These are phyloP conservation scores for Talaromyces rugulosus DNA, from an alignment of 2,329 filamentous ascomycete species.

Conservation along the genomic window DNA sequence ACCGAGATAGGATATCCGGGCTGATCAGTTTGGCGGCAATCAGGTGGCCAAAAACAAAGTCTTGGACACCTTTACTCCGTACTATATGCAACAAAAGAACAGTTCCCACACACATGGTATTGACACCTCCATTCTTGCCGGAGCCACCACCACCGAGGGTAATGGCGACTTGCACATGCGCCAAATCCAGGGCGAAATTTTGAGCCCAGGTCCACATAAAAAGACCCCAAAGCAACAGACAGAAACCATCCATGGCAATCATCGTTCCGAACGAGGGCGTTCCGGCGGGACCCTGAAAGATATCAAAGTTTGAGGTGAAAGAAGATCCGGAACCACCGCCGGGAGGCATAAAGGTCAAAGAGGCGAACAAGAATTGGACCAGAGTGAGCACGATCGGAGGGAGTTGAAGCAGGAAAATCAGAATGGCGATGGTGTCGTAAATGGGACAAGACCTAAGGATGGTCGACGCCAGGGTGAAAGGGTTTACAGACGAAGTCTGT, in stretches of 20 bases:
- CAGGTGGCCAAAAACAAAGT: conserved; percentile 46
- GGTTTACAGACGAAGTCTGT: conserved; percentile 55
- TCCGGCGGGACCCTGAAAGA: conserved; percentile 81
- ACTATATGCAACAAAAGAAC: conserved; percentile 44
- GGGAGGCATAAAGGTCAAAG: conserved; percentile 86
- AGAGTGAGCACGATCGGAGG: conserved; percentile 82
- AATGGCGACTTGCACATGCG: conserved; percentile 88
- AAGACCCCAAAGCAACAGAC: conserved; percentile 74
- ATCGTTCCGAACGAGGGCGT: conserved; percentile 84
- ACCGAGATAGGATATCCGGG: conserved; percentile 39
- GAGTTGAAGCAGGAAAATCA: conserved; percentile 91
- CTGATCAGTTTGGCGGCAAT: conserved; percentile 42
- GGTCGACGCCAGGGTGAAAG: conserved; percentile 73
- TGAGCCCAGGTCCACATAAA: conserved; percentile 84
- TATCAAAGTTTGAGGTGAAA: conserved; percentile 77
- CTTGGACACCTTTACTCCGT: conserved; percentile 44
- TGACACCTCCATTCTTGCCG: conserved; percentile 44
- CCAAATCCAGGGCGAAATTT: conserved; percentile 81
- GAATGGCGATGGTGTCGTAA: conserved; percentile 91
- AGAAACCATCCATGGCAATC: conserved; percentile 75
- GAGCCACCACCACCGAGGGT: conserved; percentile 75
- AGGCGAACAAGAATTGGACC: conserved; percentile 88
- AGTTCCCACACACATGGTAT: conserved; percentile 42
- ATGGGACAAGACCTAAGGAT: conserved; percentile 87
- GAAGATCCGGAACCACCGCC: conserved; percentile 66